Conservation (phyloP, 345 rosid genomes). For the Mallotus nudiflorus region DNA sequence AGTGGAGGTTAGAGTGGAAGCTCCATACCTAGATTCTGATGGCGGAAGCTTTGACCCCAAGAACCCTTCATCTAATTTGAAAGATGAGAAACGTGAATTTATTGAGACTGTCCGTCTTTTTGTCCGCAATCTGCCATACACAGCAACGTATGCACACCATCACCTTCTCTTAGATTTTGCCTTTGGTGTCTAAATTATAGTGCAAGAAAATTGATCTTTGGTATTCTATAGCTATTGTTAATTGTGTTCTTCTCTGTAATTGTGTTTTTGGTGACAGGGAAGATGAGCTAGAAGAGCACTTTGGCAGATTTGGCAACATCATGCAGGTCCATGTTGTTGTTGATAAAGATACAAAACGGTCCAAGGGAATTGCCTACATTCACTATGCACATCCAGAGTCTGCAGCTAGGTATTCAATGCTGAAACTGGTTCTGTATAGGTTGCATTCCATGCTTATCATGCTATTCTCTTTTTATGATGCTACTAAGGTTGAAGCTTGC, state of each 20-base stretch:
- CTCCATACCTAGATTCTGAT: conserved; percentile 33
- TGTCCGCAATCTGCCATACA: conserved; percentile 79
- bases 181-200: background rate
- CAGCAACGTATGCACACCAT: conserved; percentile 53
- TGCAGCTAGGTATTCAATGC: conserved; percentile 64
- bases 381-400: conserved; percentile 60
- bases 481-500: background rate
- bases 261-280: conserved; percentile 47
- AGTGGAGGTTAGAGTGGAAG: conserved; percentile 35
- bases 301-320: conserved; percentile 59
- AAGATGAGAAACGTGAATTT: conserved; percentile 43
- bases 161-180: background rate
- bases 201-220: background rate
- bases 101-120: conserved; percentile 69
- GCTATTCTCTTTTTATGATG: too few species aligned
- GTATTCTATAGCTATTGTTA: background rate
- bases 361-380: conserved; percentile 86
- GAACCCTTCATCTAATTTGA: conserved; percentile 29
- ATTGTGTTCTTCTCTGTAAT: conserved; percentile 1
- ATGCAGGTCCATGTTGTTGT: conserved; percentile 80
- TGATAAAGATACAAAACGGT: conserved; percentile 84
- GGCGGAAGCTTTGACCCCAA: conserved; percentile 38
- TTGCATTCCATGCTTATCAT: conserved; percentile 8
- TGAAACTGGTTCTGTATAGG: background rate
- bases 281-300: conserved; percentile 84